A percentile compares a stretch with the other conserved stretches of the same genome.
phyloP scores from a whole-genome alignment of 2,329 filamentous ascomycete species.

The Microsporum ferrugineum region DNA sequence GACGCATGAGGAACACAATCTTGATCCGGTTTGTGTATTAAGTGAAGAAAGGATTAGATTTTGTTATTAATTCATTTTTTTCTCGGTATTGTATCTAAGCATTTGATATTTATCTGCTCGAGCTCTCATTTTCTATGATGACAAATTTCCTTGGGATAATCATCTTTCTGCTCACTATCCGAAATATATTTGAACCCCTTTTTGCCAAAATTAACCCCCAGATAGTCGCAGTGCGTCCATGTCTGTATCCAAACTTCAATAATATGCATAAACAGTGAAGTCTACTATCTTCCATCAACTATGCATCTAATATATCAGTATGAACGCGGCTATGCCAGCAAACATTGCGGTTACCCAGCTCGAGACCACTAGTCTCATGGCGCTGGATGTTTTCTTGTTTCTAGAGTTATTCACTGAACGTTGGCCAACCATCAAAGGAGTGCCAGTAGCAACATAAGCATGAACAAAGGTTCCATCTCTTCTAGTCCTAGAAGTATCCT shows the following conservation, averaged over 20 bases:
- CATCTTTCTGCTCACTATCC: neutral
- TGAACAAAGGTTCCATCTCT: neutral
- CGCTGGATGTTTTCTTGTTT: neutral
- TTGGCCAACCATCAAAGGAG: neutral
- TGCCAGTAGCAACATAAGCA: neutral
- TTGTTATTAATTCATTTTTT: neutral
- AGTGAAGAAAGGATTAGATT: neutral
- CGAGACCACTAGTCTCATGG: neutral
- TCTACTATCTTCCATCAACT: neutral
- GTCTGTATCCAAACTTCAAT: neutral
- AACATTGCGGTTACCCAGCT: neutral
- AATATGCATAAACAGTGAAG: neutral
- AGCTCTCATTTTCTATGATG: neutral
- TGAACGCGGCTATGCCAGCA: neutral
- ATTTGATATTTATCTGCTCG: neutral
- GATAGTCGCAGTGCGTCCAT: neutral
- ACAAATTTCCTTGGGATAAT: neutral
- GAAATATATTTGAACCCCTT: neutral
- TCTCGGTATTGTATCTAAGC: slow-evolving; percentile 3
- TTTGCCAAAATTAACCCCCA: neutral
- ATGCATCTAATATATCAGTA: neutral
- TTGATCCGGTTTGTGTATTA: neutral
- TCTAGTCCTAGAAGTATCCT: neutral
- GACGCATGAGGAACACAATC: slow-evolving; percentile 24
- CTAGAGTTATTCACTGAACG: neutral